Percentiles rank a stretch among this genome's conserved stretches.
Evolutionary conservation across 2,329 filamentous ascomycete species (phyloP).

Genomic region (Trichoderma hamatum): DNA sequence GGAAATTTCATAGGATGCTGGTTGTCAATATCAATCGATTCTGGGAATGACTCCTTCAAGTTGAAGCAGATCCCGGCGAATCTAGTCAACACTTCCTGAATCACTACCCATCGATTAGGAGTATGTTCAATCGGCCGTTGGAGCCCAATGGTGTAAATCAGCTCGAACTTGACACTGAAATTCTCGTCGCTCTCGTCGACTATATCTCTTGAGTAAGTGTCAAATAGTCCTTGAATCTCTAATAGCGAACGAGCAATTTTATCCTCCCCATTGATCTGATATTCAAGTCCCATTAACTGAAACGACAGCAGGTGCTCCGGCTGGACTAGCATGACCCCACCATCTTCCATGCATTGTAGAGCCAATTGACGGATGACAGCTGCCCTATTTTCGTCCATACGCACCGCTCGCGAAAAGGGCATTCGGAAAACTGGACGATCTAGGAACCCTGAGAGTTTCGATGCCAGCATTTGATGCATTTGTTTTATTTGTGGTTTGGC

Average conservation of each 20-base stretch:
- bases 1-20: constrained; percentile 47
- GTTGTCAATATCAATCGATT: constrained; percentile 48
- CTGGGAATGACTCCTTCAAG: constrained; percentile 39
- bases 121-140: constrained; percentile 53
- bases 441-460: constrained; percentile 39
- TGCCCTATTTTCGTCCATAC: neutral
- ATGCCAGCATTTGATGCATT: constrained; percentile 46
- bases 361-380: neutral
- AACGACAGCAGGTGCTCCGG: constrained; percentile 68
- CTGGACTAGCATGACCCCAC: constrained; percentile 62
- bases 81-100: constrained; percentile 54
- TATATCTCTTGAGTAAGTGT: constrained; percentile 56
- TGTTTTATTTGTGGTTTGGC: constrained; percentile 63
- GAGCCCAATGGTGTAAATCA: constrained; percentile 63
- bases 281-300: constrained; percentile 62
- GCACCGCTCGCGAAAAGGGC: constrained; percentile 58
- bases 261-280: constrained; percentile 38
- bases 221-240: constrained; percentile 52
- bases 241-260: constrained; percentile 42
- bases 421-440: constrained; percentile 55
- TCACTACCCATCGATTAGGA: constrained; percentile 50
- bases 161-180: constrained; percentile 61
- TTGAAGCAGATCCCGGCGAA: constrained; percentile 37
- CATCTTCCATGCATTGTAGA: constrained; percentile 52
- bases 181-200: constrained; percentile 69